Percentiles rank a stretch among this genome's conserved stretches.
These are phyloP conservation scores for Cryomyces minteri DNA, from an alignment of 495 filamentous ascomycete genomes.

Conservation along the genomic window DNA sequence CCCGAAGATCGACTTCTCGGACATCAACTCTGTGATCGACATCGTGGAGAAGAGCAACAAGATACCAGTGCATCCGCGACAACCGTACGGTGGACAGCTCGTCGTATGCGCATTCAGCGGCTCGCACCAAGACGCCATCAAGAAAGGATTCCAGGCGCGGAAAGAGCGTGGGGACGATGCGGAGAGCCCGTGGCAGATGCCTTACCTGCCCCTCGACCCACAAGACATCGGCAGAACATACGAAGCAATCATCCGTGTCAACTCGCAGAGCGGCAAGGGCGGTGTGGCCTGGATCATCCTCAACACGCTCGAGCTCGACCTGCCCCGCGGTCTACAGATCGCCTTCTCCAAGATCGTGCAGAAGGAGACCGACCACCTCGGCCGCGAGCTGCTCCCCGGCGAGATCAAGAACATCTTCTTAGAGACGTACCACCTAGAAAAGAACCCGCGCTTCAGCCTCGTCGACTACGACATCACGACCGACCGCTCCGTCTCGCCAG, in stretches of 20 bases:
- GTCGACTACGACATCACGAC: slow-evolving; percentile 85
- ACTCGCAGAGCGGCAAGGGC: slow-evolving; percentile 89
- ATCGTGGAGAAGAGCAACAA: slow-evolving; percentile 85
- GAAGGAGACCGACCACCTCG: slow-evolving; percentile 48
- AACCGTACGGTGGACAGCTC: slow-evolving; percentile 77
- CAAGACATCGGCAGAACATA: slow-evolving; percentile 89
- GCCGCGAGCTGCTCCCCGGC: slow-evolving; percentile 59
- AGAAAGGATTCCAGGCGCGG: slow-evolving; percentile 77
- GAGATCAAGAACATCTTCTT: slow-evolving; percentile 85
- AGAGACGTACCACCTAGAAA: slow-evolving; percentile 62
- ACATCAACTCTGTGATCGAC: slow-evolving; percentile 75
- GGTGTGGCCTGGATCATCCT: slow-evolving; percentile 91
- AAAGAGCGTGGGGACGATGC: slow-evolving; percentile 36
- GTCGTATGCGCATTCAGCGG: slow-evolving; percentile 83
- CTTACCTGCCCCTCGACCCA: slow-evolving; percentile 87
- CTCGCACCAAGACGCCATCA: slow-evolving; percentile 93
- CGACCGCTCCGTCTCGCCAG: slow-evolving; percentile 64
- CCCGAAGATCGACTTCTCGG: slow-evolving; percentile 75
- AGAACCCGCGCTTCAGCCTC: slow-evolving; percentile 66
- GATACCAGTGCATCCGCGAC: slow-evolving; percentile 78
- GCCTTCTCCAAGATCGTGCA: slow-evolving; percentile 85
- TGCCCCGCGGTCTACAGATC: slow-evolving; percentile 82
- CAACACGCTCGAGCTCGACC: slow-evolving; percentile 71
- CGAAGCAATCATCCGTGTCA: slow-evolving; percentile 95
- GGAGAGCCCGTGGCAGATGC: slow-evolving; percentile 51